phyloP scores from a whole-genome alignment of 2,329 filamentous ascomycete genomes.

The Rhytidhysteron rufulum region DNA sequence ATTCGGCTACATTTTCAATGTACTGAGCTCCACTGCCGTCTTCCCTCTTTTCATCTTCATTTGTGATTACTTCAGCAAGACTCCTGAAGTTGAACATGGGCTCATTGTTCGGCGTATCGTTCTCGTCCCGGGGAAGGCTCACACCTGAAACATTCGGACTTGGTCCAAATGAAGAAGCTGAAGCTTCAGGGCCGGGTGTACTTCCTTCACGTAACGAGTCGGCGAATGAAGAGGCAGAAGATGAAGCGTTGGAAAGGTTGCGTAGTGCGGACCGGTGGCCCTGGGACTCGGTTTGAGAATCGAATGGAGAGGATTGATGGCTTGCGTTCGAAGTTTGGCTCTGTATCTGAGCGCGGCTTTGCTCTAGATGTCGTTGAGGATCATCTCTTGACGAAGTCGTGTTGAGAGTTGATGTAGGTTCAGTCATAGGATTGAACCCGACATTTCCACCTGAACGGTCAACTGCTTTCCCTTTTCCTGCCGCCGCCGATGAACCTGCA shows the following conservation, averaged over 20 bases:
- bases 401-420: conserved; percentile 42
- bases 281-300: conserved; percentile 26
- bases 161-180: conserved; percentile 45
- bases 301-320: conserved; percentile 42
- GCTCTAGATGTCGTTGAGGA: conserved; percentile 45
- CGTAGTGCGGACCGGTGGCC: conserved; percentile 66
- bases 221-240: conserved; percentile 70
- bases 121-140: conserved; percentile 31
- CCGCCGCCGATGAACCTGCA: conserved; percentile 21
- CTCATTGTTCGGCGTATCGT: conserved; percentile 55
- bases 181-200: conserved; percentile 34
- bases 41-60: conserved; percentile 48
- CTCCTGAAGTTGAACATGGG: conserved; percentile 91
- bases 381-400: conserved; percentile 29
- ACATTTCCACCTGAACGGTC: conserved; percentile 36
- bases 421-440: conserved; percentile 40
- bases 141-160: conserved; percentile 53
- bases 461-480: conserved; percentile 47
- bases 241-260: conserved; percentile 84
- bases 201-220: conserved; percentile 55
- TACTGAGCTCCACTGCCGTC: conserved; percentile 32
- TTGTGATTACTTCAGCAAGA: conserved; percentile 77
- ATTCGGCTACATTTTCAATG: conserved; percentile 32
- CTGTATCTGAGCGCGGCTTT: conserved; percentile 41
- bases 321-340: conserved; percentile 31